Base-by-base conservation (phyloP, 257 asterid genomes). In the Solanum etuberosum region DNA sequence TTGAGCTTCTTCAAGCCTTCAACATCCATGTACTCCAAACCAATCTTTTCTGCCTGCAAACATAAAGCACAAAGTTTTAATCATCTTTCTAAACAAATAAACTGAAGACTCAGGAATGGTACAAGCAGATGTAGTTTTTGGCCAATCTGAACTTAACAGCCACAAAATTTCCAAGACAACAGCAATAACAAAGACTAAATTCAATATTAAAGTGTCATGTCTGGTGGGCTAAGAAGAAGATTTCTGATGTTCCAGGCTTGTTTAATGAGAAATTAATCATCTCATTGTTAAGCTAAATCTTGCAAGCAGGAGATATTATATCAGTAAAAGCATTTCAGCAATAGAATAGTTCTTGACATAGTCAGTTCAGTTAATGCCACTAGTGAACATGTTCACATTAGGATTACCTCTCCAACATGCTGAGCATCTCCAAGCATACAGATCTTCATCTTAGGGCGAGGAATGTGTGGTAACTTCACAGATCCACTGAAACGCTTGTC, bases 1-100 rank as follows among this genome's bases (percentile, higher is more conserved):
- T 93, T 93, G 18, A 93, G 85, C 89, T 93, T 93, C 92, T 93
- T 93, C 61, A 93, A 84, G 8, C 94, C 93, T 73, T 93, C 95
- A 0, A 93, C 95, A 83, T 93, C 95, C 95, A 93, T 93, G 78
- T 93, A 93, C 43, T 90, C 95, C 3, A 93, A 90, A 32, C 95
- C 95, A 7, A 92, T 91, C 88, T 93, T 93, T 10, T 61, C 89
- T 0, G 95, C 94, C 95, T 93, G 89, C 73, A 84, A 12, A 84
- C 20, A 86, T 25, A 85, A 3, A n/a, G 15, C 5, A 46, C 40
- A 8, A 29, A 46, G 21, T 48, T 51, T 46, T 80, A 29, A 48
- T 46, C 42, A 29, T 48, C 67, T 80, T 80, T 29, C 38, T 61
- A 46, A 1, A 46, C 54, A 29, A 18, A 16, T 0, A 81, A 48